Conservation (phyloP, 2,329 filamentous ascomycete species). For the Verticillium nonalfalfae region DNA sequence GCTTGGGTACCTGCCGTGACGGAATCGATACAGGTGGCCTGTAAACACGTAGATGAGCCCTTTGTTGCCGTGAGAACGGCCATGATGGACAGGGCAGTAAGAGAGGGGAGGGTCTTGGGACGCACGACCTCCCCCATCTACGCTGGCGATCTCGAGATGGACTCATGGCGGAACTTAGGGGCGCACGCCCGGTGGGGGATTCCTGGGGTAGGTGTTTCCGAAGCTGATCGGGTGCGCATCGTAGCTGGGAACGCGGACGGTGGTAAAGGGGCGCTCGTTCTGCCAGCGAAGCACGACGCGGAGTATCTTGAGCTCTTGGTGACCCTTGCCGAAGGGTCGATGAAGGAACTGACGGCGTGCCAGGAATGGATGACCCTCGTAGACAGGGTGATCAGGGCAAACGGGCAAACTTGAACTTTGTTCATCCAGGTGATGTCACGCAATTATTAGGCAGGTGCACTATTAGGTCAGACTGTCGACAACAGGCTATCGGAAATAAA, state of each 20-base stretch:
- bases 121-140: background rate
- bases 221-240: conserved; percentile 20
- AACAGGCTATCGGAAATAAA: no score
- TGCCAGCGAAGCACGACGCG: conserved; percentile 19
- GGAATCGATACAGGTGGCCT: conserved; percentile 15
- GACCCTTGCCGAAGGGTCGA: conserved; percentile 21
- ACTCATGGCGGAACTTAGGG: conserved; percentile 38
- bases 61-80: conserved; percentile 29
- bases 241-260: conserved; percentile 18
- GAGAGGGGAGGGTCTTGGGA: background rate
- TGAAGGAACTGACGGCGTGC: conserved; percentile 19
- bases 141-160: conserved; percentile 29
- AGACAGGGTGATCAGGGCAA: background rate
- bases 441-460: no score
- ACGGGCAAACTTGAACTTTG: no score
- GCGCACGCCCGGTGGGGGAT: conserved; percentile 30
- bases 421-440: no score
- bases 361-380: conserved; percentile 13
- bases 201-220: conserved; percentile 13
- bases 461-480: no score
- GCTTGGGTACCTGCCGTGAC: background rate
- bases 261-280: conserved; percentile 22
- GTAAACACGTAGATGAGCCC: conserved; percentile 28
- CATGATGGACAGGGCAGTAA: conserved; percentile 19
- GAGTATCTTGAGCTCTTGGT: conserved; percentile 21